Percentiles rank a stretch among this genome's conserved stretches.
These are phyloP conservation scores for Naganishia onofrii DNA, from an alignment of 768 basidiomycete species.

Conservation along the genomic window DNA sequence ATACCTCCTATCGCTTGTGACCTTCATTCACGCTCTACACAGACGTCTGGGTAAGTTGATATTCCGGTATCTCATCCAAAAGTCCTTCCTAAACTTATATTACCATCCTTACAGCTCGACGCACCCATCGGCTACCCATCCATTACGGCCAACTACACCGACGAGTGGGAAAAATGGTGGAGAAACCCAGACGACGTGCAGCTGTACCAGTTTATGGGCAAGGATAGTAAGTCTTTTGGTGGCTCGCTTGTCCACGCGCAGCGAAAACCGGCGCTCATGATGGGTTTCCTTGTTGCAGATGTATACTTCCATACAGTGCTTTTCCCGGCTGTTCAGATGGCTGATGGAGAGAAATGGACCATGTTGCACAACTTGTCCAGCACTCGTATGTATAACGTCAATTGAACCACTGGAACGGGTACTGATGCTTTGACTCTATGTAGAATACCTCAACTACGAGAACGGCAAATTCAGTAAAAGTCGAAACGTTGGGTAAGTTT, in stretches of 20 bases:
- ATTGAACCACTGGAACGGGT: not conserved
- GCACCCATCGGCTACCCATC: conserved; percentile 95
- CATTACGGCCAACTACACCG: conserved; percentile 91
- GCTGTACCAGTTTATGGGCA: conserved; percentile 99
- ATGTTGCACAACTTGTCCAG: conserved; percentile 89
- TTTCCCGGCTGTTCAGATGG: conserved; percentile 85
- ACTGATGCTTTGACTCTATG: not conserved
- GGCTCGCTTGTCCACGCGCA: not conserved
- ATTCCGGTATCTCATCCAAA: not conserved
- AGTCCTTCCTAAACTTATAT: not conserved
- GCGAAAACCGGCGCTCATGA: not conserved
- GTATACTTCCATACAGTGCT: conserved; percentile 98
- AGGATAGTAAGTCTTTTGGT: conserved; percentile 62
- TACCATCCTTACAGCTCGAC: conserved; percentile 66
- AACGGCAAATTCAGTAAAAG: conserved; percentile 99
- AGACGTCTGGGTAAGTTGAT: conserved; percentile 85
- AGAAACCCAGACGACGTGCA: conserved; percentile 81
- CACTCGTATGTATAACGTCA: conserved; percentile 64
- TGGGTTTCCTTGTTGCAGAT: conserved; percentile 35
- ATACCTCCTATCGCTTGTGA: conserved; percentile 24
- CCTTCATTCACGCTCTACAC: not conserved
- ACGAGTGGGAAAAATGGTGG: conserved; percentile 98
- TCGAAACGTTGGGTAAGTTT: conserved; percentile 70
- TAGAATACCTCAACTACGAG: conserved; percentile 97
- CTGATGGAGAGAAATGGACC: conserved; percentile 88